Percentiles rank a stretch among this genome's conserved stretches.
phyloP scores from a whole-genome alignment of 1,284 basidiomycete species.

The Pterulicium gracile region DNA sequence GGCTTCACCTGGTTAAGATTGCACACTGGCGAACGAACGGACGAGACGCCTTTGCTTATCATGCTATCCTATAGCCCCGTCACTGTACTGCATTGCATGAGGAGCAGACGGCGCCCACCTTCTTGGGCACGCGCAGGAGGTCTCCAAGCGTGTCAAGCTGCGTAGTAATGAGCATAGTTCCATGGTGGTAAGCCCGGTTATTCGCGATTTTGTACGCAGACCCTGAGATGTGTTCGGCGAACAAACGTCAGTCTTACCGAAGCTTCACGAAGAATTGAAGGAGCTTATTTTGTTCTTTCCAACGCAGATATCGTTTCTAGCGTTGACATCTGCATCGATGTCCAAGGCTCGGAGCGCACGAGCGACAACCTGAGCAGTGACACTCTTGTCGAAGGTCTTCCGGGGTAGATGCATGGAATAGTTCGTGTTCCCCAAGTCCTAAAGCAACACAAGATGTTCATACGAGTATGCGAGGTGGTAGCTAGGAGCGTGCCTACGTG shows the following conservation, averaged over 20 bases:
- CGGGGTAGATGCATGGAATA: conserved; percentile 91
- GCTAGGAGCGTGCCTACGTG: conserved; percentile 51
- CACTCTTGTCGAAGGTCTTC: conserved; percentile 68
- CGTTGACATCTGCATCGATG: conserved; percentile 73
- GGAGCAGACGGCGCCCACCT: conserved; percentile 34
- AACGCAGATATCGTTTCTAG: conserved; percentile 85
- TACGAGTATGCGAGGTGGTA: conserved; percentile 4
- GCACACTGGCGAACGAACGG: conserved; percentile 86
- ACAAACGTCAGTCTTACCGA: conserved; percentile 8
- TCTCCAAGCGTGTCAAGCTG: conserved; percentile 62
- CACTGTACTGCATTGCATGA: background rate
- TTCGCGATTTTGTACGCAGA: conserved; percentile 96
- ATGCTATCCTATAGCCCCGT: conserved; percentile 67
- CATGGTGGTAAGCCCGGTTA: conserved; percentile 92
- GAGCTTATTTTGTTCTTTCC: conserved; percentile 76
- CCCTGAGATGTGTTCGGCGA: conserved; percentile 71
- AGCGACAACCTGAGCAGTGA: conserved; percentile 72
- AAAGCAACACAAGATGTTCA: conserved; percentile 8
- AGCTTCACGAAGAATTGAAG: conserved; percentile 4
- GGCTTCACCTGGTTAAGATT: conserved; percentile 61
- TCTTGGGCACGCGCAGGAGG: conserved; percentile 51
- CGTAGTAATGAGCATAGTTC: conserved; percentile 96
- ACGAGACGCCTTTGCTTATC: conserved; percentile 79
- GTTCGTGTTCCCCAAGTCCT: conserved; percentile 97
- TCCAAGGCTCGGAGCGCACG: conserved; percentile 70